Evolutionary conservation across 768 basidiomycete species (phyloP), one percentile per base, ranked within the genome.

Genomic region (Tulasnella sp.): DNA sequence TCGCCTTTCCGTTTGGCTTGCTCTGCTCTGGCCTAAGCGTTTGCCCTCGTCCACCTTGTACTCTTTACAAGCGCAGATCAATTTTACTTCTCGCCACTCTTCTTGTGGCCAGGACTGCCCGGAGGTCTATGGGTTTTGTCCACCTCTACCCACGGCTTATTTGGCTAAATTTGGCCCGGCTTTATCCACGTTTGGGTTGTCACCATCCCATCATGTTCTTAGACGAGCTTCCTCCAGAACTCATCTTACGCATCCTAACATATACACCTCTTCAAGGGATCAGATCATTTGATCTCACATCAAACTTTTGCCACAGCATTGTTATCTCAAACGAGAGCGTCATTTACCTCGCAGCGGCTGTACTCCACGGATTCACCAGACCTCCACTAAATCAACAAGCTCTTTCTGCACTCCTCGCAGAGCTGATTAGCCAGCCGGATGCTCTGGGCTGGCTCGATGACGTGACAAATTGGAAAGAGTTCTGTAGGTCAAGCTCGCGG

Each of bases 401-500:
- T 3, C 78, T 84, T 0, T 86, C 83, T 22, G 83, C 77, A 40
- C 74, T 77, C 29, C 88, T 86, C 85, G 78, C 82, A 47, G 47
- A 77, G n/a, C 83, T 90, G 72, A 76, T 89, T 42, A 52, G 77
- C 11, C 73, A 73, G 5, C 72, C 77, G 0, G 82, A 81, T 71
- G 81, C 82, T 0, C 73, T 76, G 8, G 79, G 81, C 14, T 79
- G 82, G 44, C 72, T 86, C 52, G 72, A 75, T 3, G 81, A 81
- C n/a, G 83, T 84, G 2, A 69, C 74, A 0, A 77, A 78, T 69
- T 92, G 90, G 90, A 86, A 85, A 75, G 80, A 81, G 16, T 84
- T 89, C 64, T 91, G 90, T 92, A 75, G 74, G 85, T 75, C 34
- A 42, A 73, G 71, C 74, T 1, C 32, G 19, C 22, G 4, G 17